Conservation (phyloP, 2,329 filamentous ascomycete species). For the Dichotomopilus funicola region DNA sequence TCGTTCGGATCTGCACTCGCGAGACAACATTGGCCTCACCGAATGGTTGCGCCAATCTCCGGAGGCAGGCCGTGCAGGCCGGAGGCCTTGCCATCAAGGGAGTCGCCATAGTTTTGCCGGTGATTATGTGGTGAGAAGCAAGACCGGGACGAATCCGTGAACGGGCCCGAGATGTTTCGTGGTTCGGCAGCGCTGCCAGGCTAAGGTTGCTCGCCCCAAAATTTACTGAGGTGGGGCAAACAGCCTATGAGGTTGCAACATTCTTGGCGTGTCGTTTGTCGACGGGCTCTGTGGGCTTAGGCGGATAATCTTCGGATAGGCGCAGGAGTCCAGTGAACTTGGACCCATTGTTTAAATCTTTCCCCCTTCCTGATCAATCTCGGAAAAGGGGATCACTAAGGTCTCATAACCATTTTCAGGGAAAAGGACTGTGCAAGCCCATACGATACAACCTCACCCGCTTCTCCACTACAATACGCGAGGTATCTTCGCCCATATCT, state of each 20-base stretch:
- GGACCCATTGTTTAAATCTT: not conserved
- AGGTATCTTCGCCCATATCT: not conserved
- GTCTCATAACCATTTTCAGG: too few species aligned
- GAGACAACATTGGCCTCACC: slow-evolving; percentile 16
- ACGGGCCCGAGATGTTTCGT: not conserved
- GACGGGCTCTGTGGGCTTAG: not conserved
- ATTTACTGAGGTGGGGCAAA: too few species aligned
- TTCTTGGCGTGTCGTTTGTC: too few species aligned
- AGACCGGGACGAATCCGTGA: not conserved
- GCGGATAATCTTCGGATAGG: slow-evolving; percentile 8
- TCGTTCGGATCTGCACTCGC: slow-evolving; percentile 32
- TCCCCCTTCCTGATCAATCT: too few species aligned
- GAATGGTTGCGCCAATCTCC: slow-evolving; percentile 22
- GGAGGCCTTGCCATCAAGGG: slow-evolving; percentile 20
- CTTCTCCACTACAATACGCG: not conserved
- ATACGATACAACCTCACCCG: too few species aligned
- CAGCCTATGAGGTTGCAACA: too few species aligned
- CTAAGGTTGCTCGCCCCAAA: slow-evolving; percentile 7
- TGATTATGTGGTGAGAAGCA: not conserved
- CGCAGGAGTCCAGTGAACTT: not conserved
- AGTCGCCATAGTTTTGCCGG: slow-evolving; percentile 18
- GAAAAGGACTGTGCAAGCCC: too few species aligned
- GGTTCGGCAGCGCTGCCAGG: not conserved
- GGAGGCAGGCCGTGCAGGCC: slow-evolving; percentile 25
- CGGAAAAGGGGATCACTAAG: too few species aligned